Base-by-base conservation (phyloP, 1,284 basidiomycete genomes). In the Boletellus sp. region DNA sequence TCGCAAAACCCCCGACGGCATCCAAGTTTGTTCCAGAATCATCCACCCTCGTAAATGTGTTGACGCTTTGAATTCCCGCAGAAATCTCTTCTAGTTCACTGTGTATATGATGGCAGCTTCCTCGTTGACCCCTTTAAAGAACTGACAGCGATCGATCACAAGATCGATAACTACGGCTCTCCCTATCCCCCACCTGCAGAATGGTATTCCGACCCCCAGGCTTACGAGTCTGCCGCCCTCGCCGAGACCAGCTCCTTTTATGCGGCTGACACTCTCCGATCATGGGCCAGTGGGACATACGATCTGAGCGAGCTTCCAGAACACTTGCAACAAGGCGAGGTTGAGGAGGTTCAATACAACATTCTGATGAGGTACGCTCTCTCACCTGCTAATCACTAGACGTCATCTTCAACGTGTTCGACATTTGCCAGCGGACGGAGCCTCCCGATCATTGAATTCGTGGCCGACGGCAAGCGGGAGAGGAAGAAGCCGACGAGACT, bases 51-150 rank as follows among this genome's bases (percentile, higher is more conserved):
- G 10, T 13, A 8, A 7, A 44, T 16, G 12, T 11, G 6, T 44
- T 30, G 6, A 44, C n/a, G 7, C 16, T 32, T 26, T 24, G 15
- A 15, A 22, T 8, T 22, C n/a, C n/a, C 21, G 37, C 24, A 57
- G 56, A 36, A 32, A 10, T 46, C 6, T 5, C 7, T 49, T 19
- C 46, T 39, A n/a, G 54, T 57, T 19, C 21, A 46, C 18, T 48
- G 55, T 18, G 39, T 46, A 26, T 57, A 56, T 19, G 55, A 57
- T 18, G 45, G 45, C 19, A 13, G 5, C 51, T 51, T 38, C n/a
- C 18, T 8, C 16, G 21, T 26, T 12, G 42, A 49, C 44, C 55
- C 55, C 5, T 57, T 57, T 13, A 15, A 18, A 21, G 42, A 49
- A n/a, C n/a, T 57, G 15, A 38, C 32, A 16, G 28, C 15, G 4